These are phyloP conservation scores for Buxus sempervirens DNA, from an alignment of 164 flowering plant species.

Conservation along the genomic window DNA sequence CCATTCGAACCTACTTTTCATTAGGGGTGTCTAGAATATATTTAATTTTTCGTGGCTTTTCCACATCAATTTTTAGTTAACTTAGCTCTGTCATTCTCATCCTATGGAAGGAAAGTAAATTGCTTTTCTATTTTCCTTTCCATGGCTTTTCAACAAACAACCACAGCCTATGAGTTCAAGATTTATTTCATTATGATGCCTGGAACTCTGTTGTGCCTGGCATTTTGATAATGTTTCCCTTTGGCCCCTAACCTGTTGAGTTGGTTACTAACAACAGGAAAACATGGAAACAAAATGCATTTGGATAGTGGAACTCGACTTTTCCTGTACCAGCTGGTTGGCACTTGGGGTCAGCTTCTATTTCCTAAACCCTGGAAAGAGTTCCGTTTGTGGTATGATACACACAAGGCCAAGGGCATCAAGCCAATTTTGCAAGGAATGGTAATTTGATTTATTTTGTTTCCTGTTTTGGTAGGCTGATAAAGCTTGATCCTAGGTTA, in stretches of 20 bases:
- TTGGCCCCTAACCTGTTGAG: not conserved
- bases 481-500: not conserved
- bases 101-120: too few relatives aligned
- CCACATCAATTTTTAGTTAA: too few relatives aligned
- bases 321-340: slow-evolving; percentile 92
- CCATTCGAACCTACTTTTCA: too few relatives aligned
- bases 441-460: slow-evolving; percentile 38
- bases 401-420: slow-evolving; percentile 71
- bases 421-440: slow-evolving; percentile 86
- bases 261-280: slow-evolving; percentile 42
- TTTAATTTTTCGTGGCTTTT: too few relatives aligned
- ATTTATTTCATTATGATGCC: not conserved
- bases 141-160: too few relatives aligned
- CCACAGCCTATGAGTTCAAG: not conserved
- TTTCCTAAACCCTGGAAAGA: slow-evolving; percentile 99
- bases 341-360: slow-evolving; percentile 99
- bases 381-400: slow-evolving; percentile 90
- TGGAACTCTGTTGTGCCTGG: not conserved
- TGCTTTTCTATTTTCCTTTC: too few relatives aligned
- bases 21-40: too few relatives aligned
- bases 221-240: not conserved
- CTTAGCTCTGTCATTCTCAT: too few relatives aligned
- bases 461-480: not conserved
- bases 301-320: slow-evolving; percentile 50
- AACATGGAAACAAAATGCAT: slow-evolving; percentile 89